Percentiles rank a stretch among this genome's conserved stretches.
These are phyloP conservation scores for Psilocybe cubensis DNA, from an alignment of 768 basidiomycete genomes.

Conservation along the genomic window DNA sequence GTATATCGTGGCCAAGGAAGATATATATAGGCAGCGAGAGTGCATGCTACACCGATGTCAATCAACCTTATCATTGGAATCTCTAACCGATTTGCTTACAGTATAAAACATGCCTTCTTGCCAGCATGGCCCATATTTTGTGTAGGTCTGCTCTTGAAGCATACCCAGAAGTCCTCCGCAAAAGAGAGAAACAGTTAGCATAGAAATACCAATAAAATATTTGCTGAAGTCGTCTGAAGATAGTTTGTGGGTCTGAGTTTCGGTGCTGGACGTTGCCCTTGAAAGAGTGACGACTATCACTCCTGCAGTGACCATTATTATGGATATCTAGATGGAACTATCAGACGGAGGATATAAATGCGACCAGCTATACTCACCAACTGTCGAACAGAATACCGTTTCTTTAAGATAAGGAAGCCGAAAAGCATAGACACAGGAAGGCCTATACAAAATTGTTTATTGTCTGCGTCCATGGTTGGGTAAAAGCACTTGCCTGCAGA, in stretches of 20 bases:
- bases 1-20: constrained; percentile 59
- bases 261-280: constrained; percentile 39
- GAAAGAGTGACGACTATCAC: constrained; percentile 77
- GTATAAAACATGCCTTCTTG: constrained; percentile 86
- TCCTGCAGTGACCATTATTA: constrained; percentile 68
- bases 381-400: constrained; percentile 61
- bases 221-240: constrained; percentile 38
- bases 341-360: not conserved
- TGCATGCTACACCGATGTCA: constrained; percentile 56
- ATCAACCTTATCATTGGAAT: not conserved
- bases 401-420: constrained; percentile 61
- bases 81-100: constrained; percentile 37
- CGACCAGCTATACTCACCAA: constrained; percentile 45
- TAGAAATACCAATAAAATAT: constrained; percentile 68
- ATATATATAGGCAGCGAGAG: constrained; percentile 80
- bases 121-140: constrained; percentile 77
- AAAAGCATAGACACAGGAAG: constrained; percentile 79
- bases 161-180: constrained; percentile 72
- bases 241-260: constrained; percentile 19
- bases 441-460: constrained; percentile 42
- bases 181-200: constrained; percentile 69
- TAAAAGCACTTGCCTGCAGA: constrained; percentile 63
- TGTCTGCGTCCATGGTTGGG: constrained; percentile 1
- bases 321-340: constrained; percentile 51
- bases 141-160: constrained; percentile 79